Conservation (phyloP, 257 asterid genomes). For the Przewalskia tangutica region DNA sequence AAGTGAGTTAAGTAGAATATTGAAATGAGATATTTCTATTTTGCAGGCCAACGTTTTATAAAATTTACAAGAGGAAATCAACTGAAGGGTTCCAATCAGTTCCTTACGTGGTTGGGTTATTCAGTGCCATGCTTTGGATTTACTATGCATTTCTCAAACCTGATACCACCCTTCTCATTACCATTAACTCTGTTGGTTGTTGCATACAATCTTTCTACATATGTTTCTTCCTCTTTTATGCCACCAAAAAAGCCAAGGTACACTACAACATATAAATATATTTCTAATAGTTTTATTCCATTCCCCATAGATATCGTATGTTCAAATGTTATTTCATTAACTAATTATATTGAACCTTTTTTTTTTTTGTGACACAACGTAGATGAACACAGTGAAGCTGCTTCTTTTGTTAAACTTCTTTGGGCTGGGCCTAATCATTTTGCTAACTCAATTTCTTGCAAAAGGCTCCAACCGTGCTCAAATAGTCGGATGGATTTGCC, state of each 20-base stretch:
- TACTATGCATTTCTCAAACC: constrained; percentile 63
- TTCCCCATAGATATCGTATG: not conserved
- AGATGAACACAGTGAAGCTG: constrained; percentile 45
- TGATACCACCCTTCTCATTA: constrained; percentile 53
- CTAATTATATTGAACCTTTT: not conserved
- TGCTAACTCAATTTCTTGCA: constrained; percentile 30
- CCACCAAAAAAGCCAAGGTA: constrained; percentile 43
- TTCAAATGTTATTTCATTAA: not conserved
- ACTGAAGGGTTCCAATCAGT: constrained; percentile 51
- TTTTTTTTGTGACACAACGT: not conserved
- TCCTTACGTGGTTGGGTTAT: constrained; percentile 48
- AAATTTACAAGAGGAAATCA: constrained; percentile 50
- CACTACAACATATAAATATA: not conserved
- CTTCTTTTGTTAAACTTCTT: constrained; percentile 22
- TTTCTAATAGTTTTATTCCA: too few relatives aligned
- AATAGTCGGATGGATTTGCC: constrained; percentile 63
- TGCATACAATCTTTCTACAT: constrained; percentile 40
- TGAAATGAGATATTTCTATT: not conserved
- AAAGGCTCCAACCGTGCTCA: constrained; percentile 25
- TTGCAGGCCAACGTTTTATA: constrained; percentile 48
- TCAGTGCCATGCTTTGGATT: constrained; percentile 67
- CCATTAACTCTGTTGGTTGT: constrained; percentile 61
- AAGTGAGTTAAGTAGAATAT: not conserved
- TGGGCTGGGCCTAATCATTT: constrained; percentile 39
- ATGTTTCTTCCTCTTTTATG: constrained; percentile 38